Evolutionary conservation across 371 early-diverging fungal species (phyloP).

Genomic region (Mortierella sp.): DNA sequence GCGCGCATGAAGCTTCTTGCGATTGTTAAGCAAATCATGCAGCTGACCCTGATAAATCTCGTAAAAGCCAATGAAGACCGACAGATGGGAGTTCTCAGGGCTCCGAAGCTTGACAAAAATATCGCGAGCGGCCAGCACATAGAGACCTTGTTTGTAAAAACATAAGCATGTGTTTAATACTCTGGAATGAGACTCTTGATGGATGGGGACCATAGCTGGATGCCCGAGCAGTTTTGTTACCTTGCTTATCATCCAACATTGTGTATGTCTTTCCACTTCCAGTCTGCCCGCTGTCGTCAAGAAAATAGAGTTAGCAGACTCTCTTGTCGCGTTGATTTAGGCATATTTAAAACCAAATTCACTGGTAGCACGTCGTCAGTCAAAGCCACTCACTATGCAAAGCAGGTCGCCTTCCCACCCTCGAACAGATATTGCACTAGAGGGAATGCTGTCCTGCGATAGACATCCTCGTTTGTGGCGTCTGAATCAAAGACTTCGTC

Average conservation of each 20-base stretch:
- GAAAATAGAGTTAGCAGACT: background rate
- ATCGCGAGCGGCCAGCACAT: slow-evolving; percentile 91
- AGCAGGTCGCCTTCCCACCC: slow-evolving; percentile 98
- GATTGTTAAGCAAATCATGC: slow-evolving; percentile 92
- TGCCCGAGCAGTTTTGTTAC: slow-evolving; percentile 40
- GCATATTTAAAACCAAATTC: too few species aligned
- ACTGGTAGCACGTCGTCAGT: too few species aligned
- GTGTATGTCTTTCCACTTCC: slow-evolving; percentile 99
- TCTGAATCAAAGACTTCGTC: slow-evolving; percentile 95
- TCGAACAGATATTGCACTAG: slow-evolving; percentile 94
- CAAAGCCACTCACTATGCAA: slow-evolving; percentile 86
- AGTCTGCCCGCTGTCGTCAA: slow-evolving; percentile 89
- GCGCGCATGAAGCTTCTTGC: slow-evolving; percentile 90
- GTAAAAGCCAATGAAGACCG: slow-evolving; percentile 91
- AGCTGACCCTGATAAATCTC: slow-evolving; percentile 98
- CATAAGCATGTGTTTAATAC: too few species aligned
- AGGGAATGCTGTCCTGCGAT: slow-evolving; percentile 90
- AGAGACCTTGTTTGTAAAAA: too few species aligned
- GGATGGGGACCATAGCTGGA: too few species aligned
- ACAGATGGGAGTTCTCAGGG: slow-evolving; percentile 77
- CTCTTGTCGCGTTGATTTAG: too few species aligned
- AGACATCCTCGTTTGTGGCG: slow-evolving; percentile 89
- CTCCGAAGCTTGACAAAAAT: slow-evolving; percentile 83
- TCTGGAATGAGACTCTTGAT: too few species aligned
- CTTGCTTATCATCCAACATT: slow-evolving; percentile 90